Evolutionary conservation across 106 monocot species (phyloP).

Genomic region (Dactylorhiza incarnata): DNA sequence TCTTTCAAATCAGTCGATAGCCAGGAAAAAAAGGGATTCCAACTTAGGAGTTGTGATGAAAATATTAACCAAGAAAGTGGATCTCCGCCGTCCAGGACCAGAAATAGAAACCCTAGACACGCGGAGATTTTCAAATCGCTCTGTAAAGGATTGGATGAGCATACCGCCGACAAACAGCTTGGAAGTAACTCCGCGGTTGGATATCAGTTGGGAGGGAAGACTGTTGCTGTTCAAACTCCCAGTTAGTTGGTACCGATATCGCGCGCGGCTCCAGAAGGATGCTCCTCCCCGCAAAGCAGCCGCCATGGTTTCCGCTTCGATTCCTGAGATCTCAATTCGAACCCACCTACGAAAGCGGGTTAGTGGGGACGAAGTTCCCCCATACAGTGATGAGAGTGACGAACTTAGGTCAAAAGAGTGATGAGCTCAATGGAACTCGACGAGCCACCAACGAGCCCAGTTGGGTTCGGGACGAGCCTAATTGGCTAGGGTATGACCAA

Average conservation of each 20-base stretch:
- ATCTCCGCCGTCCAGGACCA: neutral
- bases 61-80: neutral
- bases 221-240: neutral
- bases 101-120: neutral
- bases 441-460: no score
- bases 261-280: neutral
- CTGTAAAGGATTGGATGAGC: neutral
- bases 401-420: no score
- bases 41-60: neutral
- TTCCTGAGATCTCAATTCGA: neutral
- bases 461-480: no score
- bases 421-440: no score
- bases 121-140: neutral
- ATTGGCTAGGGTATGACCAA: no score
- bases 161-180: constrained; percentile 9
- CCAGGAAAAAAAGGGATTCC: neutral
- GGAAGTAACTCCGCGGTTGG: neutral
- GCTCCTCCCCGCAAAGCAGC: neutral
- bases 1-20: neutral
- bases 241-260: neutral
- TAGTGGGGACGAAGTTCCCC: no score
- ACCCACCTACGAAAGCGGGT: no score
- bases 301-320: neutral
- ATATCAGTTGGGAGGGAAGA: neutral
- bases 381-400: no score